Evolutionary conservation across 805 yeast species (phyloP).

Genomic region (Starmerella powellii): DNA sequence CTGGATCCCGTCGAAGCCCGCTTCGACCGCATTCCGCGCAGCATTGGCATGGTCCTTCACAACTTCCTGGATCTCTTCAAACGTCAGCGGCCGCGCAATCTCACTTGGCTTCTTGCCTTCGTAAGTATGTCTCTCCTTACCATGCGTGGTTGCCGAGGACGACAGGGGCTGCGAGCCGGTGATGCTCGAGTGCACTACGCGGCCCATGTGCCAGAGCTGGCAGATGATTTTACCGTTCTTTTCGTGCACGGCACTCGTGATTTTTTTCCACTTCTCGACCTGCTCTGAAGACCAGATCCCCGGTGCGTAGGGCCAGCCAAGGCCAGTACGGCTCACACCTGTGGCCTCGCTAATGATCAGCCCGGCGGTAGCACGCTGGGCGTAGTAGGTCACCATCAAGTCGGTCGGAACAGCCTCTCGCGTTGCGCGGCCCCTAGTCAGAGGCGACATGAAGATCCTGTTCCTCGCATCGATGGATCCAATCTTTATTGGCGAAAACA

Average conservation of each 20-base stretch:
- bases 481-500: slow-evolving; percentile 30
- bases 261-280: slow-evolving; percentile 28
- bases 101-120: slow-evolving; percentile 20
- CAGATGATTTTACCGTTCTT: slow-evolving; percentile 19
- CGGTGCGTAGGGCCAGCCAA: slow-evolving; percentile 31
- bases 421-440: slow-evolving; percentile 36
- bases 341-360: slow-evolving; percentile 50
- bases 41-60: slow-evolving; percentile 39
- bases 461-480: slow-evolving; percentile 28
- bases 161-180: slow-evolving; percentile 15
- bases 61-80: slow-evolving; percentile 34
- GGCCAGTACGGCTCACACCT: slow-evolving; percentile 34
- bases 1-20: slow-evolving; percentile 55
- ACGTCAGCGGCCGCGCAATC: slow-evolving; percentile 33
- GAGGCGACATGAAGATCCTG: slow-evolving; percentile 39
- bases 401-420: slow-evolving; percentile 33
- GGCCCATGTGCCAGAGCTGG: slow-evolving; percentile 22
- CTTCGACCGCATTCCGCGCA: slow-evolving; percentile 40
- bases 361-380: slow-evolving; percentile 38
- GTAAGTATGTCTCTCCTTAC: slow-evolving; percentile 4
- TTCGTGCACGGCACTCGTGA: slow-evolving; percentile 27
- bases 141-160: slow-evolving; percentile 5
- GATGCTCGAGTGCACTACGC: slow-evolving; percentile 12
- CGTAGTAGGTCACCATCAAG: slow-evolving; percentile 41
- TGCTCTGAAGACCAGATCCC: slow-evolving; percentile 28